Evolutionary conservation across 2,329 filamentous ascomycete species (phyloP).

Genomic region (Xylaria sp.): DNA sequence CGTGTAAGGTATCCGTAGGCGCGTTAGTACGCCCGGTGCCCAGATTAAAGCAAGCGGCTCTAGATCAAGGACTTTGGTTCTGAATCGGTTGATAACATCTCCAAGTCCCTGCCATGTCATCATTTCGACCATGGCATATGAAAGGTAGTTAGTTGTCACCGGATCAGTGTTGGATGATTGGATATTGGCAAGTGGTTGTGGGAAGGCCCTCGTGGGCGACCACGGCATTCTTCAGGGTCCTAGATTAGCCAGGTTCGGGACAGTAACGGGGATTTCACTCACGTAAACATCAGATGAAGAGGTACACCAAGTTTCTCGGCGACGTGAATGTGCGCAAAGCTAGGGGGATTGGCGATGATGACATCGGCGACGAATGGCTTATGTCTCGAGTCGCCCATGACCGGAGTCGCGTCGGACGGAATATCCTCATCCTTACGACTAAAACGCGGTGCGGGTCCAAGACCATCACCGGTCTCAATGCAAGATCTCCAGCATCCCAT

Average conservation of each 20-base stretch:
- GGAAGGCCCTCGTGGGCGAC: constrained; percentile 86
- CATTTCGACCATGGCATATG: constrained; percentile 87
- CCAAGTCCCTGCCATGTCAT: constrained; percentile 94
- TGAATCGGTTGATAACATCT: constrained; percentile 89
- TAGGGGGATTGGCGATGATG: constrained; percentile 69
- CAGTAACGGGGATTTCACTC: constrained; percentile 37
- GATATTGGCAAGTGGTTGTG: constrained; percentile 87
- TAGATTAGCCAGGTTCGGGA: constrained; percentile 23
- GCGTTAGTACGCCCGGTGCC: constrained; percentile 81
- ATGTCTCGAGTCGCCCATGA: constrained; percentile 39
- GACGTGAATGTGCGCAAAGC: constrained; percentile 73
- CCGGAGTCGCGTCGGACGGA: constrained; percentile 26
- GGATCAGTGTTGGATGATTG: constrained; percentile 75
- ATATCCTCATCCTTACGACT: constrained; percentile 46
- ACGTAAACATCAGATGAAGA: constrained; percentile 80
- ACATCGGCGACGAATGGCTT: constrained; percentile 51
- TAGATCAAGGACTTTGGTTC: constrained; percentile 74
- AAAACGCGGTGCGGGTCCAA: constrained; percentile 56
- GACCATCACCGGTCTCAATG: constrained; percentile 74
- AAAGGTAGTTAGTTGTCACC: constrained; percentile 76
- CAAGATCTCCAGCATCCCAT: constrained; percentile 80
- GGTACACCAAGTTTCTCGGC: constrained; percentile 74
- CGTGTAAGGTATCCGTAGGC: constrained; percentile 83
- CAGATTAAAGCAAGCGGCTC: constrained; percentile 83
- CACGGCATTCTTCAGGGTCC: constrained; percentile 75